These are phyloP conservation scores for Lepiota subincarnata DNA, from an alignment of 768 basidiomycete genomes.

Conservation along the genomic window DNA sequence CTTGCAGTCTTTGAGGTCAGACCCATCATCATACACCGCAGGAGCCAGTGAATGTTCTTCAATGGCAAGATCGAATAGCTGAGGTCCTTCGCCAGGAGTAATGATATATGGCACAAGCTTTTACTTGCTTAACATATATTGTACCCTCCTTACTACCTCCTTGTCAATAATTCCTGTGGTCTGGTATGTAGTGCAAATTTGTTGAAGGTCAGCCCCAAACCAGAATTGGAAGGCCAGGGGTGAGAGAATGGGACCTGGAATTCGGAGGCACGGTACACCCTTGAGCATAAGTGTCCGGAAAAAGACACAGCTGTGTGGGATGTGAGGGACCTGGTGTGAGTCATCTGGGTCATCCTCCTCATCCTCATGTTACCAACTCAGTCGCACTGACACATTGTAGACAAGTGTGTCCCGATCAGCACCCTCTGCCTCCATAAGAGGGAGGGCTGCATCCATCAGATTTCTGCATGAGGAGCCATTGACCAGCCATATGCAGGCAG, in stretches of 20 bases:
- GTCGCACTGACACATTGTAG: neutral
- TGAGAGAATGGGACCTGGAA: neutral
- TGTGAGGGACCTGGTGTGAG: neutral
- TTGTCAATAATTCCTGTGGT: neutral
- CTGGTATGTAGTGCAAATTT: neutral
- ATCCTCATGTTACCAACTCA: neutral
- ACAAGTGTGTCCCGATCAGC: neutral
- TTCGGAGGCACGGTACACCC: neutral
- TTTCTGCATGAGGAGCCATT: conserved; percentile 17
- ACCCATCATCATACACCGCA: neutral
- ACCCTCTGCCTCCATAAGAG: conserved; percentile 4
- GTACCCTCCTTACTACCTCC: neutral
- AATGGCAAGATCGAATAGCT: neutral
- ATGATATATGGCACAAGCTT: neutral
- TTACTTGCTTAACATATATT: neutral
- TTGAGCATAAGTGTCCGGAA: neutral
- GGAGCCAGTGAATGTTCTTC: neutral
- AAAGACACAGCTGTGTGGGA: conserved; percentile 14
- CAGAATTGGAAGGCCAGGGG: neutral
- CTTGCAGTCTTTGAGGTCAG: neutral
- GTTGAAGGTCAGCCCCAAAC: neutral
- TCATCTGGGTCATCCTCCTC: neutral
- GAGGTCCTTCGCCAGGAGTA: neutral
- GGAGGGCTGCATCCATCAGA: conserved; percentile 15
- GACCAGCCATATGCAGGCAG: conserved; percentile 13